These are phyloP conservation scores for Cephaloascus albidus DNA, from an alignment of 805 yeast species.

Conservation along the genomic window DNA sequence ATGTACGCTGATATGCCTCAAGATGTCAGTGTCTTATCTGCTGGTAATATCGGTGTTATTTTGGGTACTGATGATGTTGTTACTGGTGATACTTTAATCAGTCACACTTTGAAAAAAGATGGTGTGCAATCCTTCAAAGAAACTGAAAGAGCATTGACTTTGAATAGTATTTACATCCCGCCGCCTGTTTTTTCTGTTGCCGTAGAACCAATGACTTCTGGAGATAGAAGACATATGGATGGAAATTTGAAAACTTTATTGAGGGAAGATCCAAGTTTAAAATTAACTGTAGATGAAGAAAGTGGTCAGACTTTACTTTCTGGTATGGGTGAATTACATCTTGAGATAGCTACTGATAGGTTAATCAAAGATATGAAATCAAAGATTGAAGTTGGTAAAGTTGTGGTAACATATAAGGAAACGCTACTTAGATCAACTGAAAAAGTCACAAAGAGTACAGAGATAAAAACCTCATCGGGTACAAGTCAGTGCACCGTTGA, in stretches of 20 bases:
- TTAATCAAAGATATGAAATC: constrained; percentile 77
- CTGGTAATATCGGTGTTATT: constrained; percentile 92
- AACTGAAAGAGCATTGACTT: constrained; percentile 30
- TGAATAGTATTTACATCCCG: constrained; percentile 77
- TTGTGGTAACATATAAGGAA: constrained; percentile 88
- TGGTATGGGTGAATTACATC: constrained; percentile 96
- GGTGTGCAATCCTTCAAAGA: constrained; percentile 37
- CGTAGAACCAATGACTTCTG: constrained; percentile 73
- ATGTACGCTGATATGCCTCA: constrained; percentile 88
- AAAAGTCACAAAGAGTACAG: constrained; percentile 9
- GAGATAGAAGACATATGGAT: constrained; percentile 70
- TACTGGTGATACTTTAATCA: constrained; percentile 87
- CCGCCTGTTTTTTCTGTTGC: constrained; percentile 89
- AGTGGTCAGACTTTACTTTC: constrained; percentile 81
- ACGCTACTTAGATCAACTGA: constrained; percentile 23
- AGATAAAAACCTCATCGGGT: neutral
- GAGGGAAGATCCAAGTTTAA: constrained; percentile 88
- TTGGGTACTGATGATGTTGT: constrained; percentile 61
- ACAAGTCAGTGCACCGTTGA: constrained; percentile 10
- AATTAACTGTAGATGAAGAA: constrained; percentile 67
- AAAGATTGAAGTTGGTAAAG: constrained; percentile 68
- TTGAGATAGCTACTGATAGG: constrained; percentile 80
- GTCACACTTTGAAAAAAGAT: constrained; percentile 45
- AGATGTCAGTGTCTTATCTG: constrained; percentile 49
- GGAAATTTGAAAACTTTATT: constrained; percentile 55